These are phyloP conservation scores for Globisporangium megalacanthum DNA, from an alignment of 352 stramenopile species.

Conservation along the genomic window DNA sequence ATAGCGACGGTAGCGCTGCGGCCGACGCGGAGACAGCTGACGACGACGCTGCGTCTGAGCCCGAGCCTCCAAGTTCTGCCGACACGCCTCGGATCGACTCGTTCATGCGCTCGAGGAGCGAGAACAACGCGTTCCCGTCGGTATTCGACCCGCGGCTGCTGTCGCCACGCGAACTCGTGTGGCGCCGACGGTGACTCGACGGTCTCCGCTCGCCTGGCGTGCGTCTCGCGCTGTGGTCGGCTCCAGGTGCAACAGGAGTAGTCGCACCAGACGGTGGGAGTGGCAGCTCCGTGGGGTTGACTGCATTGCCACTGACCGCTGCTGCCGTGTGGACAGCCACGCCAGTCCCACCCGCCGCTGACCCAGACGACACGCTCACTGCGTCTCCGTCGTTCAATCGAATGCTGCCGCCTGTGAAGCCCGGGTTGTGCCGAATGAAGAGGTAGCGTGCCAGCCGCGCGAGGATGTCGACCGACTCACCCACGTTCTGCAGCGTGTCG, in stretches of 20 bases:
- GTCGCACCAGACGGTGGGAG: neutral
- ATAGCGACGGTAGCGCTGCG: neutral
- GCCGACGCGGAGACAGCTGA: neutral
- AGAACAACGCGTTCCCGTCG: conserved; percentile 10
- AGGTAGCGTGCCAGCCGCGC: conserved; percentile 40
- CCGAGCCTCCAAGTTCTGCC: neutral
- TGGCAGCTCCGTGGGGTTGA: neutral
- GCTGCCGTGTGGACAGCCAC: neutral
- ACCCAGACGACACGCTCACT: neutral
- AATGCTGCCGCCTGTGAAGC: conserved; percentile 2
- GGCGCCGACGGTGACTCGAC: conserved; percentile 11
- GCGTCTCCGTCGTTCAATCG: conserved; percentile 7
- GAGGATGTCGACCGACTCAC: conserved; percentile 44
- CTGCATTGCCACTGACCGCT: no score
- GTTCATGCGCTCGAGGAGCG: conserved; percentile 19
- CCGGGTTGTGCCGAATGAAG: conserved; percentile 36
- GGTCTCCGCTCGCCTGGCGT: conserved; percentile 5
- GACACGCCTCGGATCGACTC: conserved; percentile 17
- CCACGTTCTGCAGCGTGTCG: conserved; percentile 48
- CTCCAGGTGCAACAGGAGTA: neutral
- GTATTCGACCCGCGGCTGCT: neutral
- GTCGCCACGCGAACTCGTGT: conserved; percentile 5
- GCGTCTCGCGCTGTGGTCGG: conserved; percentile 2
- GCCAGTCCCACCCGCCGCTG: neutral
- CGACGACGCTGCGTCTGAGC: neutral